A percentile compares a stretch with the other conserved stretches of the same genome.
Conservation (phyloP, 345 rosid species). For the Angophora floribunda region DNA sequence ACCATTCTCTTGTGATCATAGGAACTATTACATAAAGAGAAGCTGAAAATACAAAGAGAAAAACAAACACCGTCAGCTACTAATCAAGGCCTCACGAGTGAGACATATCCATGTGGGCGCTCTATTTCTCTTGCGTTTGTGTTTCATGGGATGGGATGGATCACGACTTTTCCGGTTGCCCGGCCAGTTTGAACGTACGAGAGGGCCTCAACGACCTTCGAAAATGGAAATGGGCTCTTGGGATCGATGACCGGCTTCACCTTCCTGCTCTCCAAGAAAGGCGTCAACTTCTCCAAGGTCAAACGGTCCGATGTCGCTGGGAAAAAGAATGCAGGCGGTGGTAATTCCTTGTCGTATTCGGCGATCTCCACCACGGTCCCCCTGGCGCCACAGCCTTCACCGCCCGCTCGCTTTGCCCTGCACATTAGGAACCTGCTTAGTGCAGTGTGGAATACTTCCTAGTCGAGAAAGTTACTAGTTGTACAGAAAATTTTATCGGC, state of each 20-base stretch:
- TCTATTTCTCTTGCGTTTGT: not conserved
- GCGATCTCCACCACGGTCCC: conserved; percentile 79
- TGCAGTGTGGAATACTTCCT: not conserved
- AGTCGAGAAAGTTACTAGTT: not conserved
- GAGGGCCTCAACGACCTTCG: conserved; percentile 54
- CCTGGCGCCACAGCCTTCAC: conserved; percentile 79
- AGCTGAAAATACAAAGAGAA: not conserved
- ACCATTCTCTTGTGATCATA: not conserved
- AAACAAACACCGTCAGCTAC: not conserved
- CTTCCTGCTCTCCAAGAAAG: conserved; percentile 62
- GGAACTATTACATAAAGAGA: not conserved
- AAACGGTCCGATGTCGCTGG: conserved; percentile 62
- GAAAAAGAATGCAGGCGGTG: conserved; percentile 74
- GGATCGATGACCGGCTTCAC: conserved; percentile 80
- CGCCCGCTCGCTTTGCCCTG: conserved; percentile 78
- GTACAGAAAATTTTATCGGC: not conserved
- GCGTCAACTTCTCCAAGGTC: conserved; percentile 63
- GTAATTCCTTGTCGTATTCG: conserved; percentile 32
- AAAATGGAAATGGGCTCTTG: conserved; percentile 63
- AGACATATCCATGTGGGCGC: not conserved
- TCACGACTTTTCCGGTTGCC: conserved; percentile 63
- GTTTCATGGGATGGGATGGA: conserved; percentile 46
- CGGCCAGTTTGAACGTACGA: conserved; percentile 64
- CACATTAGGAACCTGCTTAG: not conserved
- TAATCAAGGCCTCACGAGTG: not conserved